phyloP scores from a whole-genome alignment of 2,329 filamentous ascomycete genomes.

The Cadophora gregata region DNA sequence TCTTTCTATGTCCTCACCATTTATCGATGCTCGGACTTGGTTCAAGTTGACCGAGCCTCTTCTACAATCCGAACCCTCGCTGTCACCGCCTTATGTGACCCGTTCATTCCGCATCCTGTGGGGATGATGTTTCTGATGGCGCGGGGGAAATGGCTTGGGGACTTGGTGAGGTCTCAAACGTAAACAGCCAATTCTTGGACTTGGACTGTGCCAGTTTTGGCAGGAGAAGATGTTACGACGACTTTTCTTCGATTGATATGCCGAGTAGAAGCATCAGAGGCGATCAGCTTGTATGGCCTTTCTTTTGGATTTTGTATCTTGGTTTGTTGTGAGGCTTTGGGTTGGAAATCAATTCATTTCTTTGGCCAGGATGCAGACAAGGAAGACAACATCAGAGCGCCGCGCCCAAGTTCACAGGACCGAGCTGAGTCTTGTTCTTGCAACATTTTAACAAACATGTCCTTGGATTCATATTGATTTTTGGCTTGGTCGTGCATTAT shows the following conservation, averaged over 20 bases:
- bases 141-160: conserved; percentile 5
- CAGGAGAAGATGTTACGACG: background rate
- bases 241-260: background rate
- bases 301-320: background rate
- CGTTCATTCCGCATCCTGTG: background rate
- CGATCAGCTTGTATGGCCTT: background rate
- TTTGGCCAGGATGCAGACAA: too few relatives aligned
- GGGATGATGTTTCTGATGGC: conserved; percentile 6
- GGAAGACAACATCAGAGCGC: too few relatives aligned
- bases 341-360: background rate
- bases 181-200: conserved; percentile 7
- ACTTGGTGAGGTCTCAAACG: conserved; percentile 12
- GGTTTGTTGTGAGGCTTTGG: background rate
- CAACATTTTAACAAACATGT: background rate
- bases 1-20: background rate
- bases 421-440: background rate
- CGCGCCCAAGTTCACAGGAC: too few relatives aligned
- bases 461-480: background rate
- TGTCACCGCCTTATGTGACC: background rate
- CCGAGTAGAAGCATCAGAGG: background rate
- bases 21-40: too few relatives aligned
- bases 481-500: background rate
- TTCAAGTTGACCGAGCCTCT: background rate
- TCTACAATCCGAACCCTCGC: conserved; percentile 1
- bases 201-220: conserved; percentile 5